phyloP scores from a whole-genome alignment of 2,329 filamentous ascomycete species.

The Byssoonygena ceratinophila region DNA sequence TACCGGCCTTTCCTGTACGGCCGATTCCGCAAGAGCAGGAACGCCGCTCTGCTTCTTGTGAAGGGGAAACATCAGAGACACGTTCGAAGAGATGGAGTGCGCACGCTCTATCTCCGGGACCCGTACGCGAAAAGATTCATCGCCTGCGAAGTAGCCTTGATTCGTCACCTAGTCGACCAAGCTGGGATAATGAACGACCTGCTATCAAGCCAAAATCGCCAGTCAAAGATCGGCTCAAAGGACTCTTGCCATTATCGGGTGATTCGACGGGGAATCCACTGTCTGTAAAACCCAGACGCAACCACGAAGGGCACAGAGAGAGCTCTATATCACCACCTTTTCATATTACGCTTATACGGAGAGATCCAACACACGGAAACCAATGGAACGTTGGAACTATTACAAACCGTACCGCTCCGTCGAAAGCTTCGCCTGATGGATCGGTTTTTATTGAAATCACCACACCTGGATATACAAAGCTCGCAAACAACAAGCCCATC shows the following conservation, averaged over 20 bases:
- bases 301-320: slow-evolving; percentile 3
- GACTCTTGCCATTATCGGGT: slow-evolving; percentile 1
- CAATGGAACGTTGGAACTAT: slow-evolving; percentile 69
- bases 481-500: slow-evolving; percentile 36
- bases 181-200: slow-evolving; percentile 10
- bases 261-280: background rate
- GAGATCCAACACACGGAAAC: slow-evolving; percentile 55
- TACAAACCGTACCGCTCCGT: slow-evolving; percentile 27
- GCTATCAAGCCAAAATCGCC: slow-evolving; percentile 1
- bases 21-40: slow-evolving; percentile 5
- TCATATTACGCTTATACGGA: slow-evolving; percentile 55
- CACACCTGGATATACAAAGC: slow-evolving; percentile 51
- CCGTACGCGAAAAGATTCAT: slow-evolving; percentile 4
- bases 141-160: slow-evolving; percentile 8
- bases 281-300: slow-evolving; percentile 7
- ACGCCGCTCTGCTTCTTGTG: background rate
- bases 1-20: slow-evolving; percentile 5
- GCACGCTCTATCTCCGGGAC: background rate
- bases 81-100: slow-evolving; percentile 10
- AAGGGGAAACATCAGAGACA: background rate
- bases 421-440: slow-evolving; percentile 17
- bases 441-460: slow-evolving; percentile 46
- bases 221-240: background rate
- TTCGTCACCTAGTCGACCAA: slow-evolving; percentile 3
- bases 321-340: slow-evolving; percentile 19